phyloP scores from a whole-genome alignment of 176 grass and related monocot genomes.

The Carex cristatella region DNA sequence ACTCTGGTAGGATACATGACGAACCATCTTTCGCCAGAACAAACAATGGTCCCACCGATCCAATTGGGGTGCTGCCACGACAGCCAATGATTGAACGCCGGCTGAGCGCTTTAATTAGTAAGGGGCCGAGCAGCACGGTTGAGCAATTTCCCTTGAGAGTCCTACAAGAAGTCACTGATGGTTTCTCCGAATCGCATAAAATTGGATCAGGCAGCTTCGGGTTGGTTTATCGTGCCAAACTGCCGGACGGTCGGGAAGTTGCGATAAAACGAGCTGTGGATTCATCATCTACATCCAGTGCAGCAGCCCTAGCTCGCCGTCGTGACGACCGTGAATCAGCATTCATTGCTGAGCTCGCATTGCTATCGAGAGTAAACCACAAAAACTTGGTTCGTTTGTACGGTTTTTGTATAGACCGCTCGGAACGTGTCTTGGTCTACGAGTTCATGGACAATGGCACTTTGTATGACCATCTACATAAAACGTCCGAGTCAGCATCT shows the following conservation, averaged over 20 bases:
- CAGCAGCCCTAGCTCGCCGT: slow-evolving; percentile 9
- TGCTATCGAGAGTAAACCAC: slow-evolving; percentile 89
- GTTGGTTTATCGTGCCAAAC: slow-evolving; percentile 58
- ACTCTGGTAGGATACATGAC: slow-evolving; percentile 47
- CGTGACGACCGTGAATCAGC: slow-evolving; percentile 40
- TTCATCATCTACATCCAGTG: neutral
- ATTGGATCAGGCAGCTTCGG: slow-evolving; percentile 92
- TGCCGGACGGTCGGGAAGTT: slow-evolving; percentile 66
- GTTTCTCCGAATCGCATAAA: slow-evolving; percentile 48
- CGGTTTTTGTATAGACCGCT: slow-evolving; percentile 66
- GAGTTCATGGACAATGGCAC: slow-evolving; percentile 85
- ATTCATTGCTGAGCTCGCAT: slow-evolving; percentile 67
- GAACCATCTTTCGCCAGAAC: slow-evolving; percentile 21
- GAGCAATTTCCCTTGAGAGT: slow-evolving; percentile 64
- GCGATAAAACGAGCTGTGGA: slow-evolving; percentile 74
- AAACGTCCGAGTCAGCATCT: neutral
- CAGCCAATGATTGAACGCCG: slow-evolving; percentile 39
- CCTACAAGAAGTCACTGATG: slow-evolving; percentile 43
- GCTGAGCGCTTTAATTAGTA: slow-evolving; percentile 50
- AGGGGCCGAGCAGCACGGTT: slow-evolving; percentile 72
- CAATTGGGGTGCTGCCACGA: neutral
- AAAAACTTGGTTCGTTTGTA: slow-evolving; percentile 88
- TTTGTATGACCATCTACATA: slow-evolving; percentile 85
- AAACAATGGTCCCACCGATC: neutral
- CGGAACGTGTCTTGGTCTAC: slow-evolving; percentile 81